Percentiles rank a stretch among this genome's conserved stretches.
phyloP scores from a whole-genome alignment of 441 rosid species.

The Francoa sonchifolia region DNA sequence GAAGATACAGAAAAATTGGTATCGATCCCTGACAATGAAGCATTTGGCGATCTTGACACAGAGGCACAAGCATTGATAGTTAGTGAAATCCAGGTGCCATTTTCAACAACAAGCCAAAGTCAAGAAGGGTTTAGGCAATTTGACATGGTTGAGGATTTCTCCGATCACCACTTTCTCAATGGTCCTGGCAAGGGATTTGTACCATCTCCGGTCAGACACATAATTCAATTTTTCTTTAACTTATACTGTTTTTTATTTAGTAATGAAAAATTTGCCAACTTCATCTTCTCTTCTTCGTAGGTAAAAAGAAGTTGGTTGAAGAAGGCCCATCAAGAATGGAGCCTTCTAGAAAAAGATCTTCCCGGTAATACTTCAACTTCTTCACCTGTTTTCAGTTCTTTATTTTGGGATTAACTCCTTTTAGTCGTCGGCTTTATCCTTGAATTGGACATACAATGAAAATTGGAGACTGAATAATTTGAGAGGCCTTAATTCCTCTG shows the following conservation, averaged over 20 bases:
- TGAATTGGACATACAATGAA: too few species aligned
- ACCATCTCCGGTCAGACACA: slow-evolving; percentile 62
- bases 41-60: slow-evolving; percentile 15
- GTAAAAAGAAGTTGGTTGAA: slow-evolving; percentile 61
- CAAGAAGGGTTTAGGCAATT: slow-evolving; percentile 38
- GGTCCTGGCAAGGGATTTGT: slow-evolving; percentile 28
- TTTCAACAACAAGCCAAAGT: slow-evolving; percentile 13
- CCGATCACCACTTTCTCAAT: slow-evolving; percentile 63
- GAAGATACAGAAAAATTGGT: slow-evolving; percentile 26
- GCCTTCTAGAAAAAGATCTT: slow-evolving; percentile 51
- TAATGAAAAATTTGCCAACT: neutral
- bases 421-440: too few species aligned
- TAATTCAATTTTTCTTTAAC: too few species aligned
- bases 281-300: slow-evolving; percentile 19
- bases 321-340: slow-evolving; percentile 91
- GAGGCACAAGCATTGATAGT: slow-evolving; percentile 23
- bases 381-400: too few species aligned
- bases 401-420: too few species aligned
- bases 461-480: too few species aligned
- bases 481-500: too few species aligned
- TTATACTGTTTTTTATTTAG: too few species aligned
- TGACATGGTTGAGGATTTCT: slow-evolving; percentile 60
- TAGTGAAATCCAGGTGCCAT: slow-evolving; percentile 17
- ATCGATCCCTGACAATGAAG: slow-evolving; percentile 21
- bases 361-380: slow-evolving; percentile 40